Evolutionary conservation across 2,329 filamentous ascomycete species (phyloP), one percentile per base, ranked within the genome.

Genomic region (Sporothrix variecibatus): DNA sequence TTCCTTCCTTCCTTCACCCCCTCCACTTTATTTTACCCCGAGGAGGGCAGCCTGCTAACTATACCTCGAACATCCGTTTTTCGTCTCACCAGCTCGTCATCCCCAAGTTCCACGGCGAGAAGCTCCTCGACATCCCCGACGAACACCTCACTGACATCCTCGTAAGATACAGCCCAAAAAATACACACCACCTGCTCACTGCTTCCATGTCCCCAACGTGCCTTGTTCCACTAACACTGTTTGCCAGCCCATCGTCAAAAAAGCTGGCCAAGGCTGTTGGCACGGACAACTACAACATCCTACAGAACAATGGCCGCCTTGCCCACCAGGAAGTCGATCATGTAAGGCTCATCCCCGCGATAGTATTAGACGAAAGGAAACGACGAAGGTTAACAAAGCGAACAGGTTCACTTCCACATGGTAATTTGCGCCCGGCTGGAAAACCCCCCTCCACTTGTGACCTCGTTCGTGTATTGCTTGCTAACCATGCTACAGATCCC

Each of bases 271-370:
- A 86, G 26, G 95, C 94, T 38, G 90, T 89, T 3, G 93, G 93
- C 51, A 91, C 92, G 3, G 85, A 86, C 71, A 89, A 98, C 82
- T 99, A 94, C 87, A 99, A 99, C 81, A 89, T 99, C 68, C 86
- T 99, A 75, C 96, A 99, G 85, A 99, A 99, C 85, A 99, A 99
- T 80, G 96, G 96, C 71, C 87, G 89, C 28, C 89, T 95, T 79
- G 96, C 96, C 23, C 96, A 99, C 83, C 96, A 98, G 85, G 87
- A 92, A 77, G 95, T 99, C 76, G 92, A 94, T 78, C 96, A 99
- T 85, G 95, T 96, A 85, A 84, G 90, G 85, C 70, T 28, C 56
- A 56, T 62, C 38, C 26, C 73, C 2, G 31, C 70, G 15, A 20
- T 15, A 12, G 43, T 20, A 6, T 26, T 20, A 28, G 15, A 67